phyloP scores from a whole-genome alignment of 2,329 filamentous ascomycete genomes.

The Aspergillus hortae region DNA sequence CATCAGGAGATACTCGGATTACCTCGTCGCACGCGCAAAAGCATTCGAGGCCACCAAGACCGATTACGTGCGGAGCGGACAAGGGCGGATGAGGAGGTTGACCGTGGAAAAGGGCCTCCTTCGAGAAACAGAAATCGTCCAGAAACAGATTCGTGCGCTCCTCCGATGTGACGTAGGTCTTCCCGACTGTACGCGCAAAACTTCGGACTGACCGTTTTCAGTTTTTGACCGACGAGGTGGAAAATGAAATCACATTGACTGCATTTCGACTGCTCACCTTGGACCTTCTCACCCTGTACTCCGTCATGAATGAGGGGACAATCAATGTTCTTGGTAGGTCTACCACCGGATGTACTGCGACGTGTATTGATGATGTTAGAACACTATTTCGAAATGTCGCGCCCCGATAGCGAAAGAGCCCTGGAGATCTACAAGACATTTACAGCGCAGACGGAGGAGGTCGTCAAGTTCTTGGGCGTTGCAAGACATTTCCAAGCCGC shows the following conservation, averaged over 20 bases:
- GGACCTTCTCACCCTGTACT: slow-evolving; percentile 85
- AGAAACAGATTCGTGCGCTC: slow-evolving; percentile 79
- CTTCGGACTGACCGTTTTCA: slow-evolving; percentile 34
- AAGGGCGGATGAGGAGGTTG: slow-evolving; percentile 77
- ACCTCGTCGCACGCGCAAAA: slow-evolving; percentile 76
- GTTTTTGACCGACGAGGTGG: slow-evolving; percentile 82
- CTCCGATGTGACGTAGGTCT: slow-evolving; percentile 80
- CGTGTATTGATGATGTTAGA: slow-evolving; percentile 49
- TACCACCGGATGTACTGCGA: neutral
- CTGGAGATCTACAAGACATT: slow-evolving; percentile 91
- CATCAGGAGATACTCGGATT: slow-evolving; percentile 86
- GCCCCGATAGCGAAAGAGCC: slow-evolving; percentile 85
- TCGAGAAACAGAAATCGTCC: slow-evolving; percentile 85
- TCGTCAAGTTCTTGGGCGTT: slow-evolving; percentile 83
- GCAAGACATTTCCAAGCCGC: slow-evolving; percentile 89
- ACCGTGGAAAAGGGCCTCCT: slow-evolving; percentile 88
- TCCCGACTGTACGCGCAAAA: neutral
- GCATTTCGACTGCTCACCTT: slow-evolving; percentile 89
- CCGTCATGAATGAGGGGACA: slow-evolving; percentile 92
- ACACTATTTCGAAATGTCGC: slow-evolving; percentile 98
- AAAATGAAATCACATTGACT: slow-evolving; percentile 94
- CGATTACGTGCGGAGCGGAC: slow-evolving; percentile 83
- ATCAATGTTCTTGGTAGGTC: slow-evolving; percentile 87
- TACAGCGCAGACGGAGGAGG: slow-evolving; percentile 84
- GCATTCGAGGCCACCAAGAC: slow-evolving; percentile 80